Base-by-base conservation (phyloP, 2,329 filamentous ascomycete species). In the Colletotrichum eleusines region DNA sequence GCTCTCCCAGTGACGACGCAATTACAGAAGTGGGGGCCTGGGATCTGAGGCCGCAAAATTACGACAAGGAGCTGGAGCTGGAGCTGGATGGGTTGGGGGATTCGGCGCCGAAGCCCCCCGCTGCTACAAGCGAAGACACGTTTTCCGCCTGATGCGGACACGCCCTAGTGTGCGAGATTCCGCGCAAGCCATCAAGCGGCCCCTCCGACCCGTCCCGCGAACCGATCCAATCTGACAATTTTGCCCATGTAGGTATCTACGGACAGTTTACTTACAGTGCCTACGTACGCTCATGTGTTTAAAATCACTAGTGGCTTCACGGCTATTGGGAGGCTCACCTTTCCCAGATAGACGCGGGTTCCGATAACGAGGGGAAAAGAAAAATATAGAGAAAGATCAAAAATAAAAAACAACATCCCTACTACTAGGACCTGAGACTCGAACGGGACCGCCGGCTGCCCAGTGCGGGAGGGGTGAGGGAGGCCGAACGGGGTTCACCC, bases 1-100 rank as follows among this genome's bases (percentile, higher is more conserved):
- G 69, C 69, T 70, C 61, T 63, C 60, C 67, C 59, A 69, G 69
- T 60, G 23, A 51, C 53, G 64, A 38, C 60, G 48, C 60, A 64
- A 64, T 69, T 54, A 48, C 40, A 48, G 44, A 65, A 38, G 35
- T 38, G 7, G 8, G 1, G 11, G 48, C 69, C 69, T 72, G 16
- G 4, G 0, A 40, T 14, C 2, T 62, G 60, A 71, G 68, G 68
- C 68, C 40, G 18, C 14, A 8, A 53, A 20, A 33, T n/a, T 16
- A 40, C 40, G 1, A 60, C 58, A 48, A 28, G 33, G 42, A 69
- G 28, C 59, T 71, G 69, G 20, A 66, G 59, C 63, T 44, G 20
- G 61, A 59, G 50, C 50, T 26, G 18, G 35, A 23, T 12, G 38
- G 20, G 26, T 23, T 31, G 20, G 42, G 23, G 20, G 54, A 20